Evolutionary conservation across 768 basidiomycete genomes (phyloP), one percentile per base, ranked within the genome.

Genomic region (Boletellus ananas): DNA sequence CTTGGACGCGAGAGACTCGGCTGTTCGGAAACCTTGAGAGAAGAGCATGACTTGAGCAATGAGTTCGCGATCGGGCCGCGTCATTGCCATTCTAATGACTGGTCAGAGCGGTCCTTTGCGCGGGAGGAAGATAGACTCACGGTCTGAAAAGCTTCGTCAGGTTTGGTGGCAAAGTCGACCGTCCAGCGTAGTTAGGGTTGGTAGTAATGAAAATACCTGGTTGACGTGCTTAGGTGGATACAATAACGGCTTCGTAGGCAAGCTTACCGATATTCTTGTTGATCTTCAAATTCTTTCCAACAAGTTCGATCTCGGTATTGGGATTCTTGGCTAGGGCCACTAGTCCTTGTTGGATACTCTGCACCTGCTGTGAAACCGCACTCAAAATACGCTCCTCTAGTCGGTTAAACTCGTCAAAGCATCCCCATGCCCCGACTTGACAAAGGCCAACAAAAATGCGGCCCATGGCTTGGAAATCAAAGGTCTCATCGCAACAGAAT

Each of bases 401-500:
- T 59, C 96, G 87, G 69, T 99, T 99, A 75, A 96, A 95, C 70
- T 96, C 94, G 65, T 96, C 94, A 70, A 94, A 94, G 63, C 90
- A 94, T 12, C 96, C 96, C 96, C 96, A 99, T 1, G 96, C 96
- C 29, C 96, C 96, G 33, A 98, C 96, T 76, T 96, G 94, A 72
- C 96, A 99, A 13, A 99, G 80, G 45, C 96, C 96, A 60, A 98
- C 85, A 66, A 99, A 99, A 59, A 99, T 98, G 55, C 96, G 90
- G 55, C 96, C 96, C 96, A 99, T 98, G 1, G 96, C 96, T 67
- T 98, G 94, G 77, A 98, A 98, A 70, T 99, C 96, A 70, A 99
- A 98, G 0, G 91, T 96, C 68, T 99, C 96, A 69, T 99, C 96
- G 63, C 96, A 99, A 66, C 96, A 98, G 74, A 99, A 99, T n/a